phyloP scores from a whole-genome alignment of 306 rosid genomes.

The Urtica urens region DNA sequence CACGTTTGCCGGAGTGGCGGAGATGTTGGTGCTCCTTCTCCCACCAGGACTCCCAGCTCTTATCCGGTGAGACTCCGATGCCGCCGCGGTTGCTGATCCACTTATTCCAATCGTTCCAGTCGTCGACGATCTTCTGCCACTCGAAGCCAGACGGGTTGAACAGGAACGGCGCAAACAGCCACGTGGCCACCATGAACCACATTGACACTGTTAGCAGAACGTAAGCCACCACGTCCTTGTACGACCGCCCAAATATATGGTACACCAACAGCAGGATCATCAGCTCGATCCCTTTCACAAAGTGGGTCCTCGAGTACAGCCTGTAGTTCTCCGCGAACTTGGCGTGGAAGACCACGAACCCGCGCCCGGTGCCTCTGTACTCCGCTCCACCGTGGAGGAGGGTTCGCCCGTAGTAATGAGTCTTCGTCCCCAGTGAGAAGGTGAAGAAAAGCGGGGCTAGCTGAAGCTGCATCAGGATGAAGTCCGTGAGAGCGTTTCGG shows the following conservation, averaged over 20 bases:
- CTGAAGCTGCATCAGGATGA: conserved; percentile 84
- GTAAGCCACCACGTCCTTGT: conserved; percentile 47
- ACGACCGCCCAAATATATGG: conserved; percentile 74
- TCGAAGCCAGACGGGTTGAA: conserved; percentile 97
- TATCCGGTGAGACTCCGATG: conserved; percentile 67
- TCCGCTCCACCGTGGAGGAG: conserved; percentile 98
- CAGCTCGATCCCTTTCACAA: conserved; percentile 86
- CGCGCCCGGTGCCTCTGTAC: conserved; percentile 91
- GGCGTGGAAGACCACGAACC: conserved; percentile 93
- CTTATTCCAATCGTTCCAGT: conserved; percentile 92
- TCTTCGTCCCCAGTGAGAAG: conserved; percentile 90
- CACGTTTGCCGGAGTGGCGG: conserved; percentile 54
- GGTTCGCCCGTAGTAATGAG: conserved; percentile 93
- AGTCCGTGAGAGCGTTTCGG: conserved; percentile 73
- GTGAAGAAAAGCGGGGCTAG: conserved; percentile 87
- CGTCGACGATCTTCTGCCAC: conserved; percentile 98
- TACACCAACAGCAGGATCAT: conserved; percentile 81
- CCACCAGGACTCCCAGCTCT: conserved; percentile 99
- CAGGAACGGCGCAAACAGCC: conserved; percentile 98
- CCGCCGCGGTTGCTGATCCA: conserved; percentile 92
- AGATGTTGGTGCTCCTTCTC: conserved; percentile 83
- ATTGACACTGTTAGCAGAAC: conserved; percentile 65
- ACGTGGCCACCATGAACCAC: conserved; percentile 92
- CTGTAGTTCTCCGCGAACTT: conserved; percentile 90
- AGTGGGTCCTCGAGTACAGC: conserved; percentile 92